Conservation (phyloP, 495 filamentous ascomycete species). For the Cercophora samala region DNA sequence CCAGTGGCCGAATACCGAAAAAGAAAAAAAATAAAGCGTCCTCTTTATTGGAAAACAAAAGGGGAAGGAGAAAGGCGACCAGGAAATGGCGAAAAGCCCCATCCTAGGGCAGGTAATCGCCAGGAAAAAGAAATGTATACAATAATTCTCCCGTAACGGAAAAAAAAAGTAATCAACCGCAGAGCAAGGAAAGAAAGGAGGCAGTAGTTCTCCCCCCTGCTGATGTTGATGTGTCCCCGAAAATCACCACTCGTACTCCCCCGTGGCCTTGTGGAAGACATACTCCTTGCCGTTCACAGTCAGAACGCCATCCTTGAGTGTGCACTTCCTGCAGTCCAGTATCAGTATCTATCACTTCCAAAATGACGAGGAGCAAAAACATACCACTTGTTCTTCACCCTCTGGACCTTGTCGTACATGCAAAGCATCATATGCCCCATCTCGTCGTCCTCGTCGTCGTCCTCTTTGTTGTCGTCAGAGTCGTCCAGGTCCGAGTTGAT, state of each 20-base stretch:
- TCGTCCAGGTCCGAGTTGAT: slow-evolving; percentile 99
- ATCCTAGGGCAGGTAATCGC: too few relatives aligned
- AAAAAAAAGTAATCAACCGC: too few relatives aligned
- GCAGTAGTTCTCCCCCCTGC: too few relatives aligned
- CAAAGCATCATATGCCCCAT: slow-evolving; percentile 87
- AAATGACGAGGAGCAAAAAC: slow-evolving; percentile 16
- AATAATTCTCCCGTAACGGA: too few relatives aligned
- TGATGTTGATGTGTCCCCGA: not conserved
- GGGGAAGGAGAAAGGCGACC: too few relatives aligned
- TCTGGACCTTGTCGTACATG: slow-evolving; percentile 98
- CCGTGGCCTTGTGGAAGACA: slow-evolving; percentile 94
- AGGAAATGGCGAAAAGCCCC: too few relatives aligned
- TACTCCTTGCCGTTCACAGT: slow-evolving; percentile 91
- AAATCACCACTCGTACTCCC: slow-evolving; percentile 93
- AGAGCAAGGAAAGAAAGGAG: too few relatives aligned
- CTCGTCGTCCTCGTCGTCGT: slow-evolving; percentile 79
- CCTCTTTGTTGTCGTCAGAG: slow-evolving; percentile 75
- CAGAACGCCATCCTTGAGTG: slow-evolving; percentile 92
- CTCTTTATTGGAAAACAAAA: too few relatives aligned
- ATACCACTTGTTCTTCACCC: slow-evolving; percentile 99
- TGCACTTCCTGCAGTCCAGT: slow-evolving; percentile 68
- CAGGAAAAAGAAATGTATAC: too few relatives aligned
- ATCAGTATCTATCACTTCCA: not conserved
- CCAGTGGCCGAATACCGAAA: too few relatives aligned
- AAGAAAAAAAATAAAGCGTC: too few relatives aligned